These are phyloP conservation scores for Rosa persica DNA, from an alignment of 306 rosid genomes.

Conservation along the genomic window DNA sequence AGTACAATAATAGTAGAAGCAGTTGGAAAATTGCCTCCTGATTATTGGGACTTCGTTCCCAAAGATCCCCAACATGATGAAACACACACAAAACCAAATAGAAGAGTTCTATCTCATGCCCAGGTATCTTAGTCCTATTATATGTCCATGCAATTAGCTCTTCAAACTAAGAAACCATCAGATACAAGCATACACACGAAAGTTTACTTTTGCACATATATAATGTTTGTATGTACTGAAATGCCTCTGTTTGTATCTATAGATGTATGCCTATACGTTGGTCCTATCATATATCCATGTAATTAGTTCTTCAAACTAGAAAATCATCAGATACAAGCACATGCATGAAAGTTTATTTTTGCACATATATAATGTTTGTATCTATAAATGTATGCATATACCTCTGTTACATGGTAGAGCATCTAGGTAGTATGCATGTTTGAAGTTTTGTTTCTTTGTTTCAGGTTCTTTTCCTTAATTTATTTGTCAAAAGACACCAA, in stretches of 20 bases:
- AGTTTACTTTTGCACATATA: background rate
- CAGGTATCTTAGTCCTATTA: conserved; percentile 57
- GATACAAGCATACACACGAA: background rate
- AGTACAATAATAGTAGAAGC: conserved; percentile 69
- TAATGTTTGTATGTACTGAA: background rate
- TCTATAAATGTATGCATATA: background rate
- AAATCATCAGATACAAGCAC: conserved; percentile 1
- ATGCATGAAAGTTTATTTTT: background rate
- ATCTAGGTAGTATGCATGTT: background rate
- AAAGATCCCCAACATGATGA: conserved; percentile 66
- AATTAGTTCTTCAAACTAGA: background rate
- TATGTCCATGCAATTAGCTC: background rate
- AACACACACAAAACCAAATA: conserved; percentile 37
- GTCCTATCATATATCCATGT: conserved; percentile 3
- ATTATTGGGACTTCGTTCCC: conserved; percentile 84
- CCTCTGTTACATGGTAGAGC: background rate
- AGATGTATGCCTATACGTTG: conserved; percentile 40
- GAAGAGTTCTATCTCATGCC: conserved; percentile 68
- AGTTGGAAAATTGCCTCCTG: conserved; percentile 54
- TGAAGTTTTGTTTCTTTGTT: background rate
- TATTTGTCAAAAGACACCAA: background rate
- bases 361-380: background rate
- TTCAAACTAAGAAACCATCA: background rate
- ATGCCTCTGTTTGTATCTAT: background rate
- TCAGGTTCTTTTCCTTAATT: background rate